Conservation (phyloP, 2,329 filamentous ascomycete species). For the Sarocladium kiliense region DNA sequence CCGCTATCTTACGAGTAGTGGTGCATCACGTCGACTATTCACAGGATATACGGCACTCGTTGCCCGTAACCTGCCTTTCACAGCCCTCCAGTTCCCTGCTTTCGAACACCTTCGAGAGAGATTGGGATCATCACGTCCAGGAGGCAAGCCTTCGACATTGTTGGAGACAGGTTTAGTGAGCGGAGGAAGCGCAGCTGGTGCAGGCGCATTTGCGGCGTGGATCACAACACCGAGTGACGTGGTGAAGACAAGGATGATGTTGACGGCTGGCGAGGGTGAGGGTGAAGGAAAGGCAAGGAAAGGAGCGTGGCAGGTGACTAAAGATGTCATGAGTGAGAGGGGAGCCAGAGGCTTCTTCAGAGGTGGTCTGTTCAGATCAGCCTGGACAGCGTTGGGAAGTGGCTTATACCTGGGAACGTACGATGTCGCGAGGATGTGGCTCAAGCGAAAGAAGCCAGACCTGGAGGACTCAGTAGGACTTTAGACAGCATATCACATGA, state of each 20-base stretch:
- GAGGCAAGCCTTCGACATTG: constrained; percentile 30
- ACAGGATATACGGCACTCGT: constrained; percentile 76
- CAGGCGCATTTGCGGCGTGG: constrained; percentile 69
- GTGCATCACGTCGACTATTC: constrained; percentile 53
- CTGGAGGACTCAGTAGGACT: constrained; percentile 30
- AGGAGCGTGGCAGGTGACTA: constrained; percentile 55
- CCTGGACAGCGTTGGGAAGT: constrained; percentile 79
- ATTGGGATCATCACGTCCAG: constrained; percentile 32
- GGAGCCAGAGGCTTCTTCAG: constrained; percentile 73
- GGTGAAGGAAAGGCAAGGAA: constrained; percentile 15
- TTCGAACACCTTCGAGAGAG: constrained; percentile 65
- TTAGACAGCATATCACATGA: constrained; percentile 13
- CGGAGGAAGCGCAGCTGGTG: constrained; percentile 65
- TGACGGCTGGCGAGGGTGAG: constrained; percentile 46
- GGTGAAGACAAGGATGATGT: constrained; percentile 86
- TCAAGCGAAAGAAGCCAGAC: constrained; percentile 39
- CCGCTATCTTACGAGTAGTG: constrained; percentile 40
- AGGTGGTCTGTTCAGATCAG: constrained; percentile 65
- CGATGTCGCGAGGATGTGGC: constrained; percentile 68
- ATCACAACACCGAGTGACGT: constrained; percentile 89
- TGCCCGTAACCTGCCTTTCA: constrained; percentile 80
- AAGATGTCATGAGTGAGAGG: constrained; percentile 58
- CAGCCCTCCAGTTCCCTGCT: constrained; percentile 81
- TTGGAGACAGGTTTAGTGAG: constrained; percentile 67
- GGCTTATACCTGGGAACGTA: constrained; percentile 84